Percentiles rank a stretch among this genome's conserved stretches.
These are phyloP conservation scores for Scutellaria barbata DNA, from an alignment of 257 asterid species.

Conservation along the genomic window DNA sequence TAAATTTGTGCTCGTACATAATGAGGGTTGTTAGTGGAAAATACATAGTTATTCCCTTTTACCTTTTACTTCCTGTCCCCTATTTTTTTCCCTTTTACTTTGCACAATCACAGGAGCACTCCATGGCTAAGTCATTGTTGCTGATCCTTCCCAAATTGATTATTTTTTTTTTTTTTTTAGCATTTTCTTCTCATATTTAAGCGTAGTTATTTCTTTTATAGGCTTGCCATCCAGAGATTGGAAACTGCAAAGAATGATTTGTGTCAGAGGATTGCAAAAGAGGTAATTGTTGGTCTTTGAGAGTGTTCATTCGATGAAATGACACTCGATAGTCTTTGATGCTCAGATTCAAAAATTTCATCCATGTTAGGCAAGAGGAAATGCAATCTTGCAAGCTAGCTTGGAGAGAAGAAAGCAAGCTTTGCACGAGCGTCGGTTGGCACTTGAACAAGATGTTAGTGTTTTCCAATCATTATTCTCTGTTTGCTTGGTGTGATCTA, in stretches of 20 bases:
- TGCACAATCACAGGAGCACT: too few relatives aligned
- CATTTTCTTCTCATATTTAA: conserved; percentile 29
- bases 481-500: conserved; percentile 20
- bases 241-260: conserved; percentile 89
- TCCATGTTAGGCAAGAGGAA: conserved; percentile 77
- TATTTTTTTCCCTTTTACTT: too few relatives aligned
- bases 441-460: conserved; percentile 95
- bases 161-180: neutral
- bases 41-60: too few relatives aligned
- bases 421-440: conserved; percentile 89
- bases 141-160: conserved; percentile 20
- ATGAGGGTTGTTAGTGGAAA: too few relatives aligned
- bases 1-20: too few relatives aligned
- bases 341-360: conserved; percentile 21
- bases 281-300: conserved; percentile 53
- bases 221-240: conserved; percentile 93
- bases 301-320: conserved; percentile 16
- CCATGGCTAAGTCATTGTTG: too few relatives aligned
- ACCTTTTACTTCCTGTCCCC: too few relatives aligned
- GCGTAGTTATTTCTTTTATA: conserved; percentile 42
- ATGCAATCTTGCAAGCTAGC: conserved; percentile 95
- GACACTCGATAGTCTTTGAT: conserved; percentile 30
- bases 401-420: conserved; percentile 96
- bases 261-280: conserved; percentile 92
- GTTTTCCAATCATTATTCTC: conserved; percentile 9